Evolutionary conservation across 192 early-diverging fungal species (phyloP).

Genomic region (Coemansia reversa): DNA sequence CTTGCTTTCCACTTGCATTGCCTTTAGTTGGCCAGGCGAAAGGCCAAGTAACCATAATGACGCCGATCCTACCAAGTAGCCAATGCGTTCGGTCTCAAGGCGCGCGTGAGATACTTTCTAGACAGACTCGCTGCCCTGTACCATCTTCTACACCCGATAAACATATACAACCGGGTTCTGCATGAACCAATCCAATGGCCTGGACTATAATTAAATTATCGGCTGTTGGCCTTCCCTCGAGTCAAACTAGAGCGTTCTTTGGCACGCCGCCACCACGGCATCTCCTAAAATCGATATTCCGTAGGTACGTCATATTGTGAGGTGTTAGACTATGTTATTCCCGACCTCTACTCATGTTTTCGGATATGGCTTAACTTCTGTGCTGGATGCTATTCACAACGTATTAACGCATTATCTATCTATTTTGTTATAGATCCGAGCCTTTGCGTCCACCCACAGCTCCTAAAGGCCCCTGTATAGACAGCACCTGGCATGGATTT

Average conservation of each 20-base stretch:
- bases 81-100: too few relatives aligned
- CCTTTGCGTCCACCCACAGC: conserved; percentile 19
- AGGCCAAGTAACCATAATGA: too few relatives aligned
- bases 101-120: too few relatives aligned
- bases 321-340: too few relatives aligned
- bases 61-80: too few relatives aligned
- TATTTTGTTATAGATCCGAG: not conserved
- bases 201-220: not conserved
- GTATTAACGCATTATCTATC: not conserved
- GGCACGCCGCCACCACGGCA: not conserved
- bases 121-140: not conserved
- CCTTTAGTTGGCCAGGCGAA: too few relatives aligned
- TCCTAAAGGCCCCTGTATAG: not conserved
- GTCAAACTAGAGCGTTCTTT: not conserved
- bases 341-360: too few relatives aligned
- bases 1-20: too few relatives aligned
- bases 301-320: not conserved
- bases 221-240: not conserved
- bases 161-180: not conserved
- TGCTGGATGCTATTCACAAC: too few relatives aligned
- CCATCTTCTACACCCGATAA: not conserved
- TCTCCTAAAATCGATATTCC: conserved; percentile 5
- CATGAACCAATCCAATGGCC: not conserved
- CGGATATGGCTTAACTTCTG: too few relatives aligned
- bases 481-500: conserved; percentile 25